Conservation (phyloP, 2,329 filamentous ascomycete genomes). For the Pseudomassariella vexata region DNA sequence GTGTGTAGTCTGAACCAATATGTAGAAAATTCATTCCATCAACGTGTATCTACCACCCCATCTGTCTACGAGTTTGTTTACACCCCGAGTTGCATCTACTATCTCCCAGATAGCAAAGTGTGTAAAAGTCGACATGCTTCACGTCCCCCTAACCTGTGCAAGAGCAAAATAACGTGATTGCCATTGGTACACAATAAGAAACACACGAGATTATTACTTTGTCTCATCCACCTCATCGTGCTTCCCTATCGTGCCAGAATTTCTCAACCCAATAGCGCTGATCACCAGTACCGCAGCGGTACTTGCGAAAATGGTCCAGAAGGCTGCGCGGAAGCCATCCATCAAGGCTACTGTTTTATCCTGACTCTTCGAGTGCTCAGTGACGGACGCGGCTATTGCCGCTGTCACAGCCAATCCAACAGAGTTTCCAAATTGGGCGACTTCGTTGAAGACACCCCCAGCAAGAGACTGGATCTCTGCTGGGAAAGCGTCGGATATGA, state of each 20-base stretch:
- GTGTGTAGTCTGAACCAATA: no score
- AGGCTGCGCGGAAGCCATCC: conserved; percentile 45
- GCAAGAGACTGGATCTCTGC: conserved; percentile 49
- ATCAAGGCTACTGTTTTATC: conserved; percentile 30
- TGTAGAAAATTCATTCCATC: no score
- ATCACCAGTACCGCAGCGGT: conserved; percentile 32
- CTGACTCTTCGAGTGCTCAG: conserved; percentile 10
- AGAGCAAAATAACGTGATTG: no score
- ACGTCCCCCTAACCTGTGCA: no score
- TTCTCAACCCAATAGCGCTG: conserved; percentile 35
- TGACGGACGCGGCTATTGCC: conserved; percentile 40
- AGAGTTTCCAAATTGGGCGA: conserved; percentile 50
- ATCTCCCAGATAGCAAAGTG: no score
- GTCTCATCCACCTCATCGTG: no score
- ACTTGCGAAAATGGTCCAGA: conserved; percentile 46
- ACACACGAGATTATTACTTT: no score
- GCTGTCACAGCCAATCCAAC: conserved; percentile 46
- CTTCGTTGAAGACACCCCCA: conserved; percentile 54
- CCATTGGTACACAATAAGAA: no score
- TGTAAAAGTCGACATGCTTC: no score
- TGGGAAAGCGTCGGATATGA: conserved; percentile 50
- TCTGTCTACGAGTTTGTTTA: no score
- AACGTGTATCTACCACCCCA: no score
- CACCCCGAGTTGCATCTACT: no score
- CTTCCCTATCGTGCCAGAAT: conserved; percentile 41